Evolutionary conservation across 805 yeast species (phyloP).

Genomic region (Yamadazyma philogaea): DNA sequence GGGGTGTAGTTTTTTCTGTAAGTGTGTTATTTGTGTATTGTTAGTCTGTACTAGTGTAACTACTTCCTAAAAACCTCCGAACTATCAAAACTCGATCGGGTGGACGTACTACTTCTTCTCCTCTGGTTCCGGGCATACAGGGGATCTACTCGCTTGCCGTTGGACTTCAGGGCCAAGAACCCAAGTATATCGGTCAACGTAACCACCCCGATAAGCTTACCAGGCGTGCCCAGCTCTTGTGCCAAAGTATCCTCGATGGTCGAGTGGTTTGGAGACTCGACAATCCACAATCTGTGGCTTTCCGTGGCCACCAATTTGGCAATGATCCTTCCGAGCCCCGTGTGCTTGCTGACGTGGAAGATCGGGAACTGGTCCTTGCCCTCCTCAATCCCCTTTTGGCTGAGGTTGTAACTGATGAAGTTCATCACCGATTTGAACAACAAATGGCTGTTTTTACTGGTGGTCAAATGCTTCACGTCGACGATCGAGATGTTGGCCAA

Average conservation of each 20-base stretch:
- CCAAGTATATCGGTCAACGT: conserved; percentile 88
- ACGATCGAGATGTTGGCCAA: conserved; percentile 93
- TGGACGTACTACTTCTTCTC: conserved; percentile 53
- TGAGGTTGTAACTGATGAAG: conserved; percentile 81
- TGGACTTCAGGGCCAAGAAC: conserved; percentile 62
- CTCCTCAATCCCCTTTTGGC: conserved; percentile 85
- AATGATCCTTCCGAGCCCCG: conserved; percentile 81
- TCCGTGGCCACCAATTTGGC: conserved; percentile 95
- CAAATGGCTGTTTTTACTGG: conserved; percentile 80
- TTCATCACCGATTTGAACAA: conserved; percentile 81
- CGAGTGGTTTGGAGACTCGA: conserved; percentile 34
- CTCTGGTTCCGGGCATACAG: conserved; percentile 84
- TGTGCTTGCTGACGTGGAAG: conserved; percentile 79
- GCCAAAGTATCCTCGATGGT: conserved; percentile 18
- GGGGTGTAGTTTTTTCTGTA: too few relatives aligned
- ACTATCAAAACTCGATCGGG: conserved; percentile 15
- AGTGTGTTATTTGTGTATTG: background rate
- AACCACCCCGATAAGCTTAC: conserved; percentile 85
- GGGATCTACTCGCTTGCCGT: conserved; percentile 78
- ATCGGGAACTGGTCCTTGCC: conserved; percentile 97
- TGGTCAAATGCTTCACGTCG: conserved; percentile 85
- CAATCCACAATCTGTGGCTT: conserved; percentile 87
- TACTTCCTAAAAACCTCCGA: conserved; percentile 12
- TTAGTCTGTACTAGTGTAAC: background rate
- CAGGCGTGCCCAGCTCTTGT: conserved; percentile 50